Percentiles rank a stretch among this genome's conserved stretches.
Conservation (phyloP, 2,329 filamentous ascomycete species). For the Nemania sp. region DNA sequence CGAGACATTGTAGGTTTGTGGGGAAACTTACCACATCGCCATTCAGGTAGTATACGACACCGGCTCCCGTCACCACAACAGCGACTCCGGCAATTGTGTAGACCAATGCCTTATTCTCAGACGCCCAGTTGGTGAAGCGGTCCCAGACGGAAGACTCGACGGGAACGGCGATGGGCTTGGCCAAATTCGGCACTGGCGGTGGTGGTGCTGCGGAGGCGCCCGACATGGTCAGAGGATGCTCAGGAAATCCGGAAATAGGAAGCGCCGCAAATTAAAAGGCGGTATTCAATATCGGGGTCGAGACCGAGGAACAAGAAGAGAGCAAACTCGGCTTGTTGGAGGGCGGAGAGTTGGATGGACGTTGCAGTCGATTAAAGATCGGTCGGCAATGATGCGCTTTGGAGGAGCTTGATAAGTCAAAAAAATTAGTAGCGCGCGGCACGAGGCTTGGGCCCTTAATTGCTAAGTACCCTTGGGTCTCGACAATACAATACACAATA, state of each 20-base stretch:
- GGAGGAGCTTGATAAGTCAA: constrained; percentile 38
- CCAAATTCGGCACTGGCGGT: constrained; percentile 62
- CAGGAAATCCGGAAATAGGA: constrained; percentile 2
- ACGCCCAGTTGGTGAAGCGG: constrained; percentile 89
- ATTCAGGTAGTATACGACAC: constrained; percentile 91
- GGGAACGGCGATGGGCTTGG: constrained; percentile 58
- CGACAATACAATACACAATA: too few relatives aligned
- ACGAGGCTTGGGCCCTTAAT: constrained; percentile 30
- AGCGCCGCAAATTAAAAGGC: not conserved
- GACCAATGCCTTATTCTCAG: constrained; percentile 93
- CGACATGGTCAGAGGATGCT: constrained; percentile 45
- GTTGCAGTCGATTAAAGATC: constrained; percentile 6
- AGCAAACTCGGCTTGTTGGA: not conserved
- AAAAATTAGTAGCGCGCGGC: constrained; percentile 43
- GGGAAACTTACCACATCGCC: constrained; percentile 63
- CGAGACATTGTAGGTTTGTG: not conserved
- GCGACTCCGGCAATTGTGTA: constrained; percentile 97
- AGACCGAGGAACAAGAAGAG: constrained; percentile 1
- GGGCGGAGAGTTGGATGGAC: constrained; percentile 7
- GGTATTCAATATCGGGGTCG: not conserved
- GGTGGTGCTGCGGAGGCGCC: constrained; percentile 57
- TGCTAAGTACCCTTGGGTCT: not conserved
- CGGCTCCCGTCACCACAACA: constrained; percentile 89
- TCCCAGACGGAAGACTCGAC: constrained; percentile 81
- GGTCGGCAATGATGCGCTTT: constrained; percentile 39